phyloP scores from a whole-genome alignment of 331 rosid genomes.

The Acacia concinna region DNA sequence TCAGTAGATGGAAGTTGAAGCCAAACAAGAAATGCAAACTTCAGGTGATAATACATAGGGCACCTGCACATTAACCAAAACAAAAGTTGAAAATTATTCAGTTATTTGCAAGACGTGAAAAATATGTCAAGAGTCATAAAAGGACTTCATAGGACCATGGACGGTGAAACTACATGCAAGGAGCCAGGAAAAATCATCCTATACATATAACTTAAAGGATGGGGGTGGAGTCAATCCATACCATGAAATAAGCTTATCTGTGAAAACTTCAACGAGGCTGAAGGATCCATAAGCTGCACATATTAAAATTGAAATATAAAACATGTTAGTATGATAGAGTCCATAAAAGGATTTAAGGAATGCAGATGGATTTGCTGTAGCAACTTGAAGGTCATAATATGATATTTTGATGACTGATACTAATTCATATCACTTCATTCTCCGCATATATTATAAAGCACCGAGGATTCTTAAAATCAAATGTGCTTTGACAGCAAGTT shows the following conservation, averaged over 20 bases:
- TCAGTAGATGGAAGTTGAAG: conserved; percentile 84
- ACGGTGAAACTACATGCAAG: not conserved
- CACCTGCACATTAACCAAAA: conserved; percentile 50
- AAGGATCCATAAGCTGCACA: conserved; percentile 89
- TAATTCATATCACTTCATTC: conserved; percentile 4
- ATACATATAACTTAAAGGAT: conserved; percentile 25
- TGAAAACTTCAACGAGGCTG: conserved; percentile 77
- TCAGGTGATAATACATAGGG: conserved; percentile 88
- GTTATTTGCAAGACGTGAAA: not conserved
- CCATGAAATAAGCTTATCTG: conserved; percentile 89
- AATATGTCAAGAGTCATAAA: not conserved
- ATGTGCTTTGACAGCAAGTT: not conserved
- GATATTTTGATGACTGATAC: conserved; percentile 4
- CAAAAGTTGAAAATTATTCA: not conserved
- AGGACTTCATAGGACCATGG: not conserved
- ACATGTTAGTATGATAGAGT: not conserved
- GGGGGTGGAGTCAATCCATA: conserved; percentile 37
- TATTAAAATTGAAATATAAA: not conserved
- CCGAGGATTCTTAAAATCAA: conserved; percentile 9
- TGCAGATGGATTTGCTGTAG: conserved; percentile 16
- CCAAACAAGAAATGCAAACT: conserved; percentile 98
- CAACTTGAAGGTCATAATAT: not conserved
- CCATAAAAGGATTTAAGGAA: conserved; percentile 5
- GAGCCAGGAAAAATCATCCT: not conserved
- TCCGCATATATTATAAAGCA: conserved; percentile 7